These are phyloP conservation scores for Brassica hybrid DNA, from an alignment of 441 rosid species.

Conservation along the genomic window DNA sequence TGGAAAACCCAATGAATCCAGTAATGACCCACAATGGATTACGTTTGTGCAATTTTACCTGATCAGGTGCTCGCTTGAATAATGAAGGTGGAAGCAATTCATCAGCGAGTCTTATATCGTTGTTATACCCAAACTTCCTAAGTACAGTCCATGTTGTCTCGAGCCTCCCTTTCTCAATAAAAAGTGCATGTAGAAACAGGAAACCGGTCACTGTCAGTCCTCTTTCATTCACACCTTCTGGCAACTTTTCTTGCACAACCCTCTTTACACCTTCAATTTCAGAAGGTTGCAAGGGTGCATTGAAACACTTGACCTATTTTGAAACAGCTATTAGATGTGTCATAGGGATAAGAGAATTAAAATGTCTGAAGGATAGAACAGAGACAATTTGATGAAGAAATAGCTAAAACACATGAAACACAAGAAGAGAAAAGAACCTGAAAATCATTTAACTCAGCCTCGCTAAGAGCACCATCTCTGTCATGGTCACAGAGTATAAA, in stretches of 20 bases:
- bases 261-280: constrained; percentile 91
- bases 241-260: constrained; percentile 87
- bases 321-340: constrained; percentile 43
- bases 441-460: constrained; percentile 90
- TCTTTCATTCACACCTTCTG: constrained; percentile 88
- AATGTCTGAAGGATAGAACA: not conserved
- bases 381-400: not conserved
- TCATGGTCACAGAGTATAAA: constrained; percentile 95
- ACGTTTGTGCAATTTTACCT: constrained; percentile 53
- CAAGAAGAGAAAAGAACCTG: constrained; percentile 58
- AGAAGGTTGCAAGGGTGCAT: constrained; percentile 90
- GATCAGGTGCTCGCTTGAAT: constrained; percentile 81
- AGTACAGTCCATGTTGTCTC: constrained; percentile 97
- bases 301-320: constrained; percentile 92
- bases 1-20: constrained; percentile 12
- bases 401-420: constrained; percentile 15
- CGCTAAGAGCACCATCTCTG: constrained; percentile 92
- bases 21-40: constrained; percentile 1
- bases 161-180: constrained; percentile 93
- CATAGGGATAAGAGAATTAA: constrained; percentile 2
- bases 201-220: constrained; percentile 95
- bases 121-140: constrained; percentile 90
- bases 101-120: constrained; percentile 88
- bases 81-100: constrained; percentile 73
- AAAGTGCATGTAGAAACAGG: constrained; percentile 92